phyloP scores from a whole-genome alignment of 331 rosid species.

The Rosa hybrid region DNA sequence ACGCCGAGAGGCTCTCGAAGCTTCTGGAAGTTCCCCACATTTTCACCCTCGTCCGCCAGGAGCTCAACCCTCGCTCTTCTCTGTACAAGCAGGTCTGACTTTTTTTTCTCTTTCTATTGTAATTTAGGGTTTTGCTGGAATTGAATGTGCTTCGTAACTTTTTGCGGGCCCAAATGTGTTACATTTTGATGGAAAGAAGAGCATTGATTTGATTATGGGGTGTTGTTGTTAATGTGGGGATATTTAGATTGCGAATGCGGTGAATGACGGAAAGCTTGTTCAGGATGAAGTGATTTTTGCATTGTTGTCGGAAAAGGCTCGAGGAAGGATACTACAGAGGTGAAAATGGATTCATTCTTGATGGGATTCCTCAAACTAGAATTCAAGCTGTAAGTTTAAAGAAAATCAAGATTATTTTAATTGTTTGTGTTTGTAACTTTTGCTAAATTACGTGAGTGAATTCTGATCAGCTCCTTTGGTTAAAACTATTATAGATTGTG shows the following conservation, averaged over 20 bases:
- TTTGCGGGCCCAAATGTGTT: too few species aligned
- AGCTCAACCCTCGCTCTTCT: slow-evolving; percentile 73
- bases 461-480: background rate
- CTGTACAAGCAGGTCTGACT: slow-evolving; percentile 62
- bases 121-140: background rate
- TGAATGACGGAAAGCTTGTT: slow-evolving; percentile 69
- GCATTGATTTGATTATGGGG: too few species aligned
- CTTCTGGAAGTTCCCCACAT: slow-evolving; percentile 81
- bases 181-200: background rate
- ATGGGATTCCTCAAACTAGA: slow-evolving; percentile 79
- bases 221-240: slow-evolving; percentile 3
- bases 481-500: too few species aligned
- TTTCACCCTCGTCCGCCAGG: slow-evolving; percentile 75
- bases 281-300: slow-evolving; percentile 68
- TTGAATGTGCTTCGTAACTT: background rate
- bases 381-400: slow-evolving; percentile 74
- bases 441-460: background rate
- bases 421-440: background rate
- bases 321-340: slow-evolving; percentile 77
- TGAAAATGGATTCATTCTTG: slow-evolving; percentile 86
- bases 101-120: background rate
- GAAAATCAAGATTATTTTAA: background rate
- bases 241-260: slow-evolving; percentile 72
- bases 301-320: slow-evolving; percentile 58
- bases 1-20: slow-evolving; percentile 73